Base-by-base conservation (phyloP, 352 stramenopile genomes). In the Phytophthora sojae region DNA sequence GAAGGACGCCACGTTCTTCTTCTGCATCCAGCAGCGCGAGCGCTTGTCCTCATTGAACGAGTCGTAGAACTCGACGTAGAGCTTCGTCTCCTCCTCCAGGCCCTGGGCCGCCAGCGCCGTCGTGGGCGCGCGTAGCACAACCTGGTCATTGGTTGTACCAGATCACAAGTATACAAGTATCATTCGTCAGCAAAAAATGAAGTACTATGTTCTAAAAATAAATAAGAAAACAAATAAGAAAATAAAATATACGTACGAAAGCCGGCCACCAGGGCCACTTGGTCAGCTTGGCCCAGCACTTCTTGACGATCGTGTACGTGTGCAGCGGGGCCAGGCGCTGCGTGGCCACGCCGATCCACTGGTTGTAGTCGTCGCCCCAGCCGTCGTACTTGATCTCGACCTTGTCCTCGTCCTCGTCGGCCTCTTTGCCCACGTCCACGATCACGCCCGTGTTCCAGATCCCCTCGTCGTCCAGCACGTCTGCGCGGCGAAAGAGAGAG, bases 331-430 rank as follows among this genome's bases (percentile, higher is more conserved):
- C 88, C 21, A 95, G 72, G 21, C 88, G 88, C 47, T 93, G 64
- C 23, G 69, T 63, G n/a, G 71, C 67, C 14, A 90, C 21, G 51
- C 63, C 52, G 17, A 95, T 69, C 84, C 84, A 93, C 75, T 95
- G 81, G 76, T 95, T 93, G 76, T 89, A 93, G 60, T 93, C 85
- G 42, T 93, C 88, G 17, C 75, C 78, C 88, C 88, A 95, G 37
- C 88, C 88, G 65, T 95, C 88, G 76, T 95, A 95, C 75, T 92
- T 93, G 69, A 95, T 81, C 70, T 95, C 84, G 17, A 92, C 86
- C 79, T 90, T 74, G 42, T 77, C 63, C 21, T 68, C 63, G 9
- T 69, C 60, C 25, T 85, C 77, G 30, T 90, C 82, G 45, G 76
- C 77, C 51, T 90, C 84, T 47, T 85, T 78, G 45, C 79, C 85